Base-by-base conservation (phyloP, 2,329 filamentous ascomycete species). In the Penicillium frequentans region DNA sequence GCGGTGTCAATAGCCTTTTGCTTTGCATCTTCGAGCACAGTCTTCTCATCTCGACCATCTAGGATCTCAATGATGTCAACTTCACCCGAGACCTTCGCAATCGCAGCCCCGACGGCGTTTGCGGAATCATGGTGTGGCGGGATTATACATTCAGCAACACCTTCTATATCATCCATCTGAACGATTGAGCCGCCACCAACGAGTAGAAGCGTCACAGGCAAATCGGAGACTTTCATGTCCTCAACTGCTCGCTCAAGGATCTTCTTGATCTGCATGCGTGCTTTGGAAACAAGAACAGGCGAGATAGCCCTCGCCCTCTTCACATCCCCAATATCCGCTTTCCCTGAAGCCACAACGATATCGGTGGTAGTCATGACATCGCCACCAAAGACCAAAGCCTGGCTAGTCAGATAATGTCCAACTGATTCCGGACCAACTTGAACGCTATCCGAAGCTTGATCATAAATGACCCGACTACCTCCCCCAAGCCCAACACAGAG, bases 61-160 rank as follows among this genome's bases (percentile, higher is more conserved):
- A 78, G 63, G 10, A 81, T 77, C 58, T 81, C 76, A n/a, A 84
- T 79, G 1, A 79, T 70, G 54, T 86, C 83, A 2, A 85, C 72
- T 10, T 79, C 78, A 0, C 81, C 82, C 3, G 79, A 79, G 0
- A 84, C 79, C 52, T 82, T 82, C 3, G 81, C 82, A 31, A 84
- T 84, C 0, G 84, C 84, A 1, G 84, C 84, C 6, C 84, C 84
- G 2, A 87, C 81, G 0, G 84, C 84, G 66, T 86, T 87, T 3
- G 84, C 84, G 0, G 81, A 82, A 55, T 82, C 82, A 29, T 82
- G 75, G 49, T 80, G 81, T 2, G 79, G 76, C 1, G 84, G 84
- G 5, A 77, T 73, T 8, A 82, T 80, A 55, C 81, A 78, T 58
- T 81, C 73, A 7, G 77, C 74, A 0, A 84, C 83, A 0, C 82